phyloP scores from a whole-genome alignment of 2,329 filamentous ascomycete genomes.

The Trichoderma sp. region DNA sequence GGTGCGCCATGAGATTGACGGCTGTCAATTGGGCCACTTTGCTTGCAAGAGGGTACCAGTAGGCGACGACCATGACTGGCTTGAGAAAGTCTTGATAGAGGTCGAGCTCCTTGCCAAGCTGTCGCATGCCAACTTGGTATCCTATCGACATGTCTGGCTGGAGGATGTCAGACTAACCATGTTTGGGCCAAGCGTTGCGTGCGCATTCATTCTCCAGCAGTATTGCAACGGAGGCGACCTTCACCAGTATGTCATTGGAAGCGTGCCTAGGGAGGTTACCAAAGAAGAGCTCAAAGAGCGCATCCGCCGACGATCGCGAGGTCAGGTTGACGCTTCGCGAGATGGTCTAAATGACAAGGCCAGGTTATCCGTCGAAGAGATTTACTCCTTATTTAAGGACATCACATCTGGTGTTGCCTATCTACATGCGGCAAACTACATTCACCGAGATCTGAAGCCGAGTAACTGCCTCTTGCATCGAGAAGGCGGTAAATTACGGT shows the following conservation, averaged over 20 bases:
- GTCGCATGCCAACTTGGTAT: constrained; percentile 92
- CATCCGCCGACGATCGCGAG: constrained; percentile 79
- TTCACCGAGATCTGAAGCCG: constrained; percentile 94
- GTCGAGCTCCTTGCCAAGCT: constrained; percentile 91
- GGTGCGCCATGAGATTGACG: constrained; percentile 91
- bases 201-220: constrained; percentile 95
- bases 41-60: constrained; percentile 97
- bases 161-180: constrained; percentile 82
- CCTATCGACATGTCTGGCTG: constrained; percentile 96
- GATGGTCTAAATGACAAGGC: constrained; percentile 50
- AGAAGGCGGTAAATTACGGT: constrained; percentile 70
- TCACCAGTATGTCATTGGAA: constrained; percentile 81
- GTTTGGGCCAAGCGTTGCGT: constrained; percentile 90
- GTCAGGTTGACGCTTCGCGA: constrained; percentile 66
- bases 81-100: constrained; percentile 91
- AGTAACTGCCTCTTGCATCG: constrained; percentile 90
- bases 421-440: constrained; percentile 87
- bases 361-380: constrained; percentile 77
- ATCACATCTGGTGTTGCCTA: constrained; percentile 91
- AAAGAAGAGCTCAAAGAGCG: constrained; percentile 89
- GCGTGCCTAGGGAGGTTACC: constrained; percentile 64
- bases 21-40: constrained; percentile 85
- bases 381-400: constrained; percentile 95
- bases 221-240: constrained; percentile 96
- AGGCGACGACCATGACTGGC: constrained; percentile 90